Base-by-base conservation (phyloP, 179 eudicot species). In the Drosera spatulata region DNA sequence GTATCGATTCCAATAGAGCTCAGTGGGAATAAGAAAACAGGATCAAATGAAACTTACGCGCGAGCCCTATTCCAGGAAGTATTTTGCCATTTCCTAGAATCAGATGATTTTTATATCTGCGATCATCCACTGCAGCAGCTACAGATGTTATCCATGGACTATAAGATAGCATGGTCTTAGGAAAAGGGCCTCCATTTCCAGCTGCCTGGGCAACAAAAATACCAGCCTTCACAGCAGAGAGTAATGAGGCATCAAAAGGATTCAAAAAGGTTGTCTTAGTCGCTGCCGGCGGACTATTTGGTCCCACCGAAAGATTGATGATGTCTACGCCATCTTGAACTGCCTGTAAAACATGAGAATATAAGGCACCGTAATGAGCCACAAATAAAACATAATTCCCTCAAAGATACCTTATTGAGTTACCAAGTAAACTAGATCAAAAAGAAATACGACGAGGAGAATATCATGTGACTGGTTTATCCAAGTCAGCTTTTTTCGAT, bases 261-360 rank as follows among this genome's bases (percentile, higher is more conserved):
- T 90, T 87, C 65, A 90, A 68, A 68, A 84, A 90, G 60, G 97
- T 85, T 55, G 87, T 79, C 73, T 79, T 84, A 38, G 88, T 86
- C 65, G 81, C 75, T 46, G 97, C 81, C 47, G 97, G 95, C 15
- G 91, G 97, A 75, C 95, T 85, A 69, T 90, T 87, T 55, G 95
- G 93, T 48, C 95, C 91, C 59, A 90, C 87, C 46, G 95, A 90
- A 60, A 90, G 95, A 66, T 90, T 90, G 63, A 90, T 70, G 63
- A 87, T 87, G 75, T 90, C 97, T 61, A 90, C 95, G 58, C 97
- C 95, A 72, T 90, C 95, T 58, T 82, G 93, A 67, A 85, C 97
- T 56, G 97, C 97, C 95, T 88, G 85, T 65, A 41, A 75, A 66
- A n/a, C 49, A 53, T 52, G 49, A 33, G n/a, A 37, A 33, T 59